Evolutionary conservation across 192 early-diverging fungal genomes (phyloP), one percentile per base, ranked within the genome.

Genomic region (Gaertneriomyces sp.): DNA sequence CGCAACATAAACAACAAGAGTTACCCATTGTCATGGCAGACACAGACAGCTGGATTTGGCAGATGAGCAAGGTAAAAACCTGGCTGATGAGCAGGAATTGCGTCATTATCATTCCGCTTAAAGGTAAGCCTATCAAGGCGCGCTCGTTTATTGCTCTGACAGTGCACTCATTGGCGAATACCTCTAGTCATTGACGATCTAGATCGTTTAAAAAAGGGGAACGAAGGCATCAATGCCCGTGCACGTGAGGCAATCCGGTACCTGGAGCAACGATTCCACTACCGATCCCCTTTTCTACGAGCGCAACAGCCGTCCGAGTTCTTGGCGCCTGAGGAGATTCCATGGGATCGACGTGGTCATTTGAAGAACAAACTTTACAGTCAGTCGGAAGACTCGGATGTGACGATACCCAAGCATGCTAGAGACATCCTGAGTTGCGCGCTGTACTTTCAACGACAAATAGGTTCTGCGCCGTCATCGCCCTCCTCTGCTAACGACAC

Each of bases 211-310:
- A 82, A 82, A 42, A 76, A 77, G 46, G 76, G 75, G 8, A 56
- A 39, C 5, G 68, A 61, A 25, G 46, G 38, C 16, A 60, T 61
- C 7, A 76, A 76, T 51, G 68, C 50, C 3, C 43, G 66, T 0
- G 74, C 80, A 3, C 66, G 80, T n/a, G 80, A 82, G 45, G 75
- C 75, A 6, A 82, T 72, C 45, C 64, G 80, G 16, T 82, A 74
- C 51, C 71, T 82, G n/a, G 80, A 82, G 56, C 75, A 82, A 45
- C 69, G 80, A 5, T 77, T 82, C 63, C 43, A 63, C 40, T 79
- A 72, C 74, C 56, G 64, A 19, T 66, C 56, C 5, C 51, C 53
- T n/a, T 55, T 47, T 54, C 64, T 82, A 3, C 45, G 47, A n/a
- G 72, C 72, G n/a, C 80, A 82, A 53, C 61, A 71, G 19, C 45